phyloP scores from a whole-genome alignment of 345 rosid genomes.

The Sisymbrium altissimum region DNA sequence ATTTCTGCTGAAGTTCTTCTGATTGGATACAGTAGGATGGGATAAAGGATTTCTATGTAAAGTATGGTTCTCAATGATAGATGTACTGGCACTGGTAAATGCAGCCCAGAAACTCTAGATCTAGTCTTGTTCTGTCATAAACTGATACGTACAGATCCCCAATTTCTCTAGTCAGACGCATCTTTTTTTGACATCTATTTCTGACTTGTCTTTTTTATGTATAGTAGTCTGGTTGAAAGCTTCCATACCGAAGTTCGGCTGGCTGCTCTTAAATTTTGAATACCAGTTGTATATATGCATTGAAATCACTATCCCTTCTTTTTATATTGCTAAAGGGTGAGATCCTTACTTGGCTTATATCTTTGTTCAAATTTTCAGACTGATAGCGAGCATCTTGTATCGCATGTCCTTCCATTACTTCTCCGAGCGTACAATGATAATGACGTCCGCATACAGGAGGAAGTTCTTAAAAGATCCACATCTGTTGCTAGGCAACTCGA shows the following conservation, averaged over 20 bases:
- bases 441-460: slow-evolving; percentile 97
- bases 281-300: slow-evolving; percentile 7
- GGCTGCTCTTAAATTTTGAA: not conserved
- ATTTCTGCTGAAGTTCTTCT: not conserved
- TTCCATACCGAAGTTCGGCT: slow-evolving; percentile 12
- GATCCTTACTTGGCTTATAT: not conserved
- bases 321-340: not conserved
- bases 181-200: not conserved
- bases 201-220: not conserved
- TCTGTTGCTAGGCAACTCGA: slow-evolving; percentile 80
- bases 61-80: too few relatives aligned
- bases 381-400: slow-evolving; percentile 59
- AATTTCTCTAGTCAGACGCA: not conserved
- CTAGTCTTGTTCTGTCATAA: slow-evolving; percentile 12
- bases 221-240: not conserved
- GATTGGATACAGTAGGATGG: not conserved
- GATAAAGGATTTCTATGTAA: not conserved
- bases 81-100: too few relatives aligned
- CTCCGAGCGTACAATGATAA: slow-evolving; percentile 92
- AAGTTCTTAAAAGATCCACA: slow-evolving; percentile 70
- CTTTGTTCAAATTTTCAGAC: slow-evolving; percentile 51
- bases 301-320: slow-evolving; percentile 7
- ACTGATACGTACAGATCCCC: not conserved
- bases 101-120: too few relatives aligned
- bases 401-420: slow-evolving; percentile 74